phyloP scores from a whole-genome alignment of 1,284 basidiomycete genomes.

The Ceratobasidium sp. region DNA sequence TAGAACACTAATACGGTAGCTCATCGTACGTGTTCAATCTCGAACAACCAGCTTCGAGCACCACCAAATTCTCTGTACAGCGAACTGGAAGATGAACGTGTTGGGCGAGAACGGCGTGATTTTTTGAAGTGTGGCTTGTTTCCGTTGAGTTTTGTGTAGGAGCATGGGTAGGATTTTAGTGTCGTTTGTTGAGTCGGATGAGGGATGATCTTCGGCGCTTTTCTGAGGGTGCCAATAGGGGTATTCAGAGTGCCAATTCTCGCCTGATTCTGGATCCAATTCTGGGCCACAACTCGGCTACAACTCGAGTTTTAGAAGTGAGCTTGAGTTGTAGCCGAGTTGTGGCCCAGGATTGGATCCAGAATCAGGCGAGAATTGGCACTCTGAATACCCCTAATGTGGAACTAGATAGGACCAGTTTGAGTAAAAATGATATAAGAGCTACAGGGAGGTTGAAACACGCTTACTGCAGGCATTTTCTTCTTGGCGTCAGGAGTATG shows the following conservation, averaged over 20 bases:
- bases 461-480: slow-evolving; percentile 63
- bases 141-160: slow-evolving; percentile 69
- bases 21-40: too few species aligned
- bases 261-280: too few species aligned
- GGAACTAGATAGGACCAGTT: slow-evolving; percentile 55
- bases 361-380: too few species aligned
- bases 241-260: too few species aligned
- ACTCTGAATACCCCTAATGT: too few species aligned
- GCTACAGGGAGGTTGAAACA: not conserved
- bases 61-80: too few species aligned
- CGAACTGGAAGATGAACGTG: slow-evolving; percentile 69
- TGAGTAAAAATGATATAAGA: slow-evolving; percentile 47
- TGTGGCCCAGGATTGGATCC: too few species aligned
- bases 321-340: too few species aligned
- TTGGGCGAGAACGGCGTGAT: slow-evolving; percentile 66
- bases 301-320: too few species aligned
- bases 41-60: too few species aligned
- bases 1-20: too few species aligned
- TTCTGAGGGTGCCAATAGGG: slow-evolving; percentile 62
- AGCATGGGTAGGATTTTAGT: slow-evolving; percentile 57
- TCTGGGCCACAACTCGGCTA: too few species aligned
- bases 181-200: not conserved
- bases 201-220: not conserved
- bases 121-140: slow-evolving; percentile 61
- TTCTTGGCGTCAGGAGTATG: slow-evolving; percentile 66